Conservation (phyloP, 139 green algal species). For the Ulvella scutata region DNA sequence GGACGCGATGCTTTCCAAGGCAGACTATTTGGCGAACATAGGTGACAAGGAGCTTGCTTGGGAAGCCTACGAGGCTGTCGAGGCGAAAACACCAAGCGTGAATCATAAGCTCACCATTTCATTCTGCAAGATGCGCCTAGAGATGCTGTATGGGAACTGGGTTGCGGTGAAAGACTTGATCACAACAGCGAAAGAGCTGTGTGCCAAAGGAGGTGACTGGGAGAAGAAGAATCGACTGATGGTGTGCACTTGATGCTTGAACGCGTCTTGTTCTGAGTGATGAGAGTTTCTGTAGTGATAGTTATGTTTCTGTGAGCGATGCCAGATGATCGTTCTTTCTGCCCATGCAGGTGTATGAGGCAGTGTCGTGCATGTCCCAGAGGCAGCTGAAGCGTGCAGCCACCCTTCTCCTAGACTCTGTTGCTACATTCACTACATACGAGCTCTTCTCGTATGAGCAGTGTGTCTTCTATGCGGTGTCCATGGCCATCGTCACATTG, state of each 20-base stretch:
- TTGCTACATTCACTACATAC: slow-evolving; percentile 89
- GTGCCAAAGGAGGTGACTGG: slow-evolving; percentile 88
- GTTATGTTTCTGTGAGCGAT: not conserved
- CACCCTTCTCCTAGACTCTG: slow-evolving; percentile 81
- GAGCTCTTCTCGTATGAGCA: slow-evolving; percentile 81
- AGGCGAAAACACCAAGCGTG: slow-evolving; percentile 75
- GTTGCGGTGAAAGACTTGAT: slow-evolving; percentile 49
- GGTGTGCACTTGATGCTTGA: too few species aligned
- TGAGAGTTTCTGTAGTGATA: too few species aligned
- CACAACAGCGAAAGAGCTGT: slow-evolving; percentile 46
- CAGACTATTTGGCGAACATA: slow-evolving; percentile 63
- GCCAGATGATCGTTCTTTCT: not conserved
- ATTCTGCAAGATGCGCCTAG: slow-evolving; percentile 72
- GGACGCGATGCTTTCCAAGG: slow-evolving; percentile 75
- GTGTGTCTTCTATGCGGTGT: slow-evolving; percentile 85
- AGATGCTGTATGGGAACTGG: slow-evolving; percentile 68
- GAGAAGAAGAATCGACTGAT: slow-evolving; percentile 98
- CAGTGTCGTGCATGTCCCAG: slow-evolving; percentile 64
- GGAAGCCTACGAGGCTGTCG: slow-evolving; percentile 49
- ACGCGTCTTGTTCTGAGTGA: too few species aligned
- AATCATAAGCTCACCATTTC: slow-evolving; percentile 88
- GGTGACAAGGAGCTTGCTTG: slow-evolving; percentile 55
- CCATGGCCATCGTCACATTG: slow-evolving; percentile 58
- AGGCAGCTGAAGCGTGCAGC: slow-evolving; percentile 73
- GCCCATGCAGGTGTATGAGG: slow-evolving; percentile 83